phyloP scores from a whole-genome alignment of 495 filamentous ascomycete species.

The Hamigera avellanea region DNA sequence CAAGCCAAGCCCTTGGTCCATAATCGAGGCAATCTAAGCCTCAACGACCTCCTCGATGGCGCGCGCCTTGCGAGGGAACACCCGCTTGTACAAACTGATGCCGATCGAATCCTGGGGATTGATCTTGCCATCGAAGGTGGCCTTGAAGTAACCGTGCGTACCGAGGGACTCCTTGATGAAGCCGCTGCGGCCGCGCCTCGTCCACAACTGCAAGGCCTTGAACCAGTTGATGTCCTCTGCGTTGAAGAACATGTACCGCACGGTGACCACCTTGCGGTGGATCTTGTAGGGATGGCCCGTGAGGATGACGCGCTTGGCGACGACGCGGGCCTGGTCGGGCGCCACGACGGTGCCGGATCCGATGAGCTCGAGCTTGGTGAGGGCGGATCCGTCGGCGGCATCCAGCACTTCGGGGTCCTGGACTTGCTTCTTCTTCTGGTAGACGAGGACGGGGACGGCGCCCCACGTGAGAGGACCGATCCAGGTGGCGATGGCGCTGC shows the following conservation, averaged over 20 bases:
- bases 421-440: slow-evolving; percentile 43
- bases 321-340: slow-evolving; percentile 65
- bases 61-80: slow-evolving; percentile 65
- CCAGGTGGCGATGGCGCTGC: slow-evolving; percentile 83
- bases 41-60: slow-evolving; percentile 34
- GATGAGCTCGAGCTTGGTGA: slow-evolving; percentile 51
- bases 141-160: slow-evolving; percentile 99
- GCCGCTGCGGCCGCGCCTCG: slow-evolving; percentile 73
- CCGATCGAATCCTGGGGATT: slow-evolving; percentile 90
- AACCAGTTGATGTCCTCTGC: slow-evolving; percentile 90
- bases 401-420: slow-evolving; percentile 31
- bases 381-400: slow-evolving; percentile 19
- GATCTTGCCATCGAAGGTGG: slow-evolving; percentile 89
- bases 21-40: neutral
- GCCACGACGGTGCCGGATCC: slow-evolving; percentile 77
- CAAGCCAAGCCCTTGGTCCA: neutral
- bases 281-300: slow-evolving; percentile 98
- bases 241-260: slow-evolving; percentile 99
- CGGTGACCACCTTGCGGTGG: slow-evolving; percentile 89
- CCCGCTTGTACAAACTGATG: slow-evolving; percentile 85
- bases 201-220: slow-evolving; percentile 92
- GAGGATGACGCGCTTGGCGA: slow-evolving; percentile 88
- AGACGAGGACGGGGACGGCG: slow-evolving; percentile 76
- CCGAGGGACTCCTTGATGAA: slow-evolving; percentile 89
- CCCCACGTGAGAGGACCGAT: slow-evolving; percentile 90